phyloP scores from a whole-genome alignment of 2,329 filamentous ascomycete species.

The Fusarium illudens region DNA sequence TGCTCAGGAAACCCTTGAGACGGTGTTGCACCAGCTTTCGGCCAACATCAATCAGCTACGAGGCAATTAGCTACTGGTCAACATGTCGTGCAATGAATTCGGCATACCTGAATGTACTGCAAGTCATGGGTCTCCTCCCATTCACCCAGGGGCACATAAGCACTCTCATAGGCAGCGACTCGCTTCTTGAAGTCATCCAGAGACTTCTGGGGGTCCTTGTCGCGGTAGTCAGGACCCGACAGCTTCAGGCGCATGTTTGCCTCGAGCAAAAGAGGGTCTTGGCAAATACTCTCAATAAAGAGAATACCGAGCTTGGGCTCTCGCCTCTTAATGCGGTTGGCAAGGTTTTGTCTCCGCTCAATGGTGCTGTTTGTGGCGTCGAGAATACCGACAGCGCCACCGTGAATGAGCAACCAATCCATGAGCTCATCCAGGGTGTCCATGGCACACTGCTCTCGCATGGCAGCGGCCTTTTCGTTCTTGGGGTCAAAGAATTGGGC shows the following conservation, averaged over 20 bases:
- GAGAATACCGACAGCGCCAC: constrained; percentile 91
- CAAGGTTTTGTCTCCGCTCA: constrained; percentile 81
- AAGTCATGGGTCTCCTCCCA: constrained; percentile 91
- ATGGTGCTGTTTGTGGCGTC: constrained; percentile 98
- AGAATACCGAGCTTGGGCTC: constrained; percentile 91
- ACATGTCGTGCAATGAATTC: neutral
- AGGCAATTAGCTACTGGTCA: constrained; percentile 37
- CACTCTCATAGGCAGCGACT: constrained; percentile 91
- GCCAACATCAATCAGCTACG: constrained; percentile 92
- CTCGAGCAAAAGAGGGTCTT: constrained; percentile 84
- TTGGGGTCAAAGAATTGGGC: constrained; percentile 93
- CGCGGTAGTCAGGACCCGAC: constrained; percentile 93
- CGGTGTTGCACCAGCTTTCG: constrained; percentile 92
- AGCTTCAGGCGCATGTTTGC: constrained; percentile 98
- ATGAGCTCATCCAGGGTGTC: constrained; percentile 92
- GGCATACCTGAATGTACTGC: constrained; percentile 82
- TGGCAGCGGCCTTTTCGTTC: constrained; percentile 80
- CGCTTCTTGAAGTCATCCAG: constrained; percentile 92
- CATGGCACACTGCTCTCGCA: constrained; percentile 91
- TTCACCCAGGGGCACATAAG: constrained; percentile 88
- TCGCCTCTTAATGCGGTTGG: constrained; percentile 80
- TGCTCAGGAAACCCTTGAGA: constrained; percentile 89
- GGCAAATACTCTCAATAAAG: constrained; percentile 94
- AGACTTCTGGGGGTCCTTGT: constrained; percentile 87
- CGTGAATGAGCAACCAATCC: constrained; percentile 83